Conservation (phyloP, 176 grass and related monocot species). For the Phragmites australis region DNA sequence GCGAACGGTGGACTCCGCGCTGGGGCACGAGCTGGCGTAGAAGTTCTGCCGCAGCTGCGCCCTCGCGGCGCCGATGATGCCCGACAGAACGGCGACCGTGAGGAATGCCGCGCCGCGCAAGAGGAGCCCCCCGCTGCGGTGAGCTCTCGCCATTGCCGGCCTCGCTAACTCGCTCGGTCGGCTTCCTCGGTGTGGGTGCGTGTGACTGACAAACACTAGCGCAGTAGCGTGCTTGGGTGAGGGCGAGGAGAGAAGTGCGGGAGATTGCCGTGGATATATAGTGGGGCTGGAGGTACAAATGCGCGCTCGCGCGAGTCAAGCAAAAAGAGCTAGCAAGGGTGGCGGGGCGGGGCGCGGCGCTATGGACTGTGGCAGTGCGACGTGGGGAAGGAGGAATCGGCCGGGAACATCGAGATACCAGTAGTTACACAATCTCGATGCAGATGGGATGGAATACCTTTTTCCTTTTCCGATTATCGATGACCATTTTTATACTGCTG, state of each 20-base stretch:
- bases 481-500: neutral
- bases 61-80: neutral
- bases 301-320: constrained; percentile 7
- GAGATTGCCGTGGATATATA: constrained; percentile 35
- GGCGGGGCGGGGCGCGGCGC: neutral
- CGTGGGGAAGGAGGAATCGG: constrained; percentile 1
- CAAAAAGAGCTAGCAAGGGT: too few relatives aligned
- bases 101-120: neutral
- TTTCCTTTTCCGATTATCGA: constrained; percentile 47
- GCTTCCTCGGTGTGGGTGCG: neutral
- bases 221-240: neutral
- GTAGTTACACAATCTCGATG: constrained; percentile 13
- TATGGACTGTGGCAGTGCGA: neutral
- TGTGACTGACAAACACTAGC: neutral
- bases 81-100: neutral
- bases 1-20: constrained; percentile 63
- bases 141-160: constrained; percentile 27
- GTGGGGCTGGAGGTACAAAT: neutral
- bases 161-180: neutral
- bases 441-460: constrained; percentile 36
- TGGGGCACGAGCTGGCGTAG: constrained; percentile 68
- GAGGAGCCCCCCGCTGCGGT: neutral
- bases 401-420: neutral
- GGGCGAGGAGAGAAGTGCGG: constrained; percentile 33
- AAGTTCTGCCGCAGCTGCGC: constrained; percentile 75